These are phyloP conservation scores for Fusarium staphyleae DNA, from an alignment of 2,329 filamentous ascomycete species.

Conservation along the genomic window DNA sequence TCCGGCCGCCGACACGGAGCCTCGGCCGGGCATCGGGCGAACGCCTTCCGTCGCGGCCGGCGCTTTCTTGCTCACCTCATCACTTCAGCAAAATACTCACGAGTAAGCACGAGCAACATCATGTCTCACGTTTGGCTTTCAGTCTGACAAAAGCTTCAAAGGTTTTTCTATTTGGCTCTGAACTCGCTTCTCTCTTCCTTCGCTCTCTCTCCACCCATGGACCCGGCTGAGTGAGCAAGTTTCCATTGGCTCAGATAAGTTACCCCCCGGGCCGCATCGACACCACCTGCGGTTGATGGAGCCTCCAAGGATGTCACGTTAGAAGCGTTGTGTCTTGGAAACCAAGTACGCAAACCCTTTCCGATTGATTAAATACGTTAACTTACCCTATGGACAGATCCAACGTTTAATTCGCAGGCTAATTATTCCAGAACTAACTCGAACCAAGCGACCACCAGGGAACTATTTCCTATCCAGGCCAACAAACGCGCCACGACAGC, in stretches of 20 bases:
- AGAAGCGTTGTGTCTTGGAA: too few species aligned
- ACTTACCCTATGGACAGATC: too few species aligned
- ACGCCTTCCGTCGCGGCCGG: constrained; percentile 20
- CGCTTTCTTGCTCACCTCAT: constrained; percentile 3
- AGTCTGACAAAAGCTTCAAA: not conserved
- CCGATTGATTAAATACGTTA: too few species aligned
- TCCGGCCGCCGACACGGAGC: constrained; percentile 28
- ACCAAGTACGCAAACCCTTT: too few species aligned
- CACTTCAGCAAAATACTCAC: not conserved
- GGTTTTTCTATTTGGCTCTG: constrained; percentile 3
- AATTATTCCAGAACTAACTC: too few species aligned
- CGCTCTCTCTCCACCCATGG: constrained; percentile 33
- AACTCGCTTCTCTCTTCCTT: constrained; percentile 13
- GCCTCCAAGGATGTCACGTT: not conserved
- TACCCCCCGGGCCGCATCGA: constrained; percentile 33
- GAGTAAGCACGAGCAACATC: not conserved
- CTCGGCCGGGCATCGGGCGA: constrained; percentile 22
- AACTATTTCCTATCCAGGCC: too few species aligned
- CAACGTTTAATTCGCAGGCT: too few species aligned
- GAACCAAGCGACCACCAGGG: too few species aligned
- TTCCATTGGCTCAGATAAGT: constrained; percentile 52
- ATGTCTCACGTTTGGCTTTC: not conserved
- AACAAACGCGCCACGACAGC: too few species aligned
- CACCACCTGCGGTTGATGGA: constrained; percentile 24
- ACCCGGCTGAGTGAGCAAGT: constrained; percentile 52